phyloP scores from a whole-genome alignment of 2,329 filamentous ascomycete species.

The Diaporthe batatas region DNA sequence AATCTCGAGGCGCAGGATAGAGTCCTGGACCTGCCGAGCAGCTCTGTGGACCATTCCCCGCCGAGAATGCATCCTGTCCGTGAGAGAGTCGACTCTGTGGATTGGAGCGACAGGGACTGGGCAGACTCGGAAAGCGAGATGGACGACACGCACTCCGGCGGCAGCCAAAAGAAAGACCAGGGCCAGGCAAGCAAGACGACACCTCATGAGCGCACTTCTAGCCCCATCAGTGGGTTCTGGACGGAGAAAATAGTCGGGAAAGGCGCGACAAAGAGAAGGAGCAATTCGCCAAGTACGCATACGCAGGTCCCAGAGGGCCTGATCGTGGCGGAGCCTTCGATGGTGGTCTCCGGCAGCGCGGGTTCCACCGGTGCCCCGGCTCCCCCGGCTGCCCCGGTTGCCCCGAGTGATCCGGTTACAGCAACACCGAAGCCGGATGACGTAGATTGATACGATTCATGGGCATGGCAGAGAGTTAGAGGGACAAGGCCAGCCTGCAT shows the following conservation, averaged over 20 bases:
- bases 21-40: slow-evolving; percentile 59
- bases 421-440: slow-evolving; percentile 31
- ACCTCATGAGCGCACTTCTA: slow-evolving; percentile 43
- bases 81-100: slow-evolving; percentile 65
- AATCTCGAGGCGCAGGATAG: slow-evolving; percentile 58
- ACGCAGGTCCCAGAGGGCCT: slow-evolving; percentile 6
- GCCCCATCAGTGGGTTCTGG: slow-evolving; percentile 57
- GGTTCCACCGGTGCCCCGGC: neutral
- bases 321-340: neutral
- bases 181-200: slow-evolving; percentile 43
- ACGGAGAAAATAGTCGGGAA: slow-evolving; percentile 63
- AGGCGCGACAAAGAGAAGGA: slow-evolving; percentile 43
- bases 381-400: neutral
- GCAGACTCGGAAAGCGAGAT: slow-evolving; percentile 65
- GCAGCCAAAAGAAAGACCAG: slow-evolving; percentile 33
- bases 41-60: slow-evolving; percentile 33
- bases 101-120: slow-evolving; percentile 77
- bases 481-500: slow-evolving; percentile 1
- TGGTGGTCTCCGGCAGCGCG: neutral
- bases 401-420: neutral
- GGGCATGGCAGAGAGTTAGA: neutral
- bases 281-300: slow-evolving; percentile 24
- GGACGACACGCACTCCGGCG: slow-evolving; percentile 46
- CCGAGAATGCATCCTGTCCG: slow-evolving; percentile 47
- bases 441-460: slow-evolving; percentile 33